phyloP scores from a whole-genome alignment of 2,329 filamentous ascomycete genomes.

The Apiospora hydei region DNA sequence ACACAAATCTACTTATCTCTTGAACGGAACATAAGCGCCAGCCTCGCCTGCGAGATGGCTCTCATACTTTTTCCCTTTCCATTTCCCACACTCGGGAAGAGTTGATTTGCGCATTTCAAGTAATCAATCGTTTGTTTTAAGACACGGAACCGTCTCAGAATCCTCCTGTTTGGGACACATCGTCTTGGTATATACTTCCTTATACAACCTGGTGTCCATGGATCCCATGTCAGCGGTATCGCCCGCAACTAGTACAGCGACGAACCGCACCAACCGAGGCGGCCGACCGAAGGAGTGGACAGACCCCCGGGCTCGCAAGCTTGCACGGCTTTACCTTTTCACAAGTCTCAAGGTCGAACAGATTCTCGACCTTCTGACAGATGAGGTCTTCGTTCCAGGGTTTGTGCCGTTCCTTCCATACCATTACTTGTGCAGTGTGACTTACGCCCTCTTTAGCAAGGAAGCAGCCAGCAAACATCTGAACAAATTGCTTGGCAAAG shows the following conservation, averaged over 20 bases:
- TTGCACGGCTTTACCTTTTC: slow-evolving; percentile 64
- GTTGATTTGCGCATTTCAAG: not conserved
- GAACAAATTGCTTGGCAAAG: slow-evolving; percentile 62
- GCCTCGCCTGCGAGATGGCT: not conserved
- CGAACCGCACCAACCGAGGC: slow-evolving; percentile 39
- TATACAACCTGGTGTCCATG: not conserved
- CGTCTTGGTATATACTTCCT: not conserved
- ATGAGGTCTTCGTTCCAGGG: slow-evolving; percentile 55
- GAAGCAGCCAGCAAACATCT: slow-evolving; percentile 67
- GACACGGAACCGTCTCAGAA: not conserved
- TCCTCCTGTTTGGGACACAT: not conserved
- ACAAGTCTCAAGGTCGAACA: slow-evolving; percentile 59
- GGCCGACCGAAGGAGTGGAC: slow-evolving; percentile 66
- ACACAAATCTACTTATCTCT: not conserved
- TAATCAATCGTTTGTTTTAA: not conserved
- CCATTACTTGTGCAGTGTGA: slow-evolving; percentile 23
- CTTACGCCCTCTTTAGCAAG: slow-evolving; percentile 46
- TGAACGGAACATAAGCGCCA: slow-evolving; percentile 18
- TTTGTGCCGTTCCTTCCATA: slow-evolving; percentile 39
- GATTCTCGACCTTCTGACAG: slow-evolving; percentile 57
- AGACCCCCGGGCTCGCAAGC: slow-evolving; percentile 57
- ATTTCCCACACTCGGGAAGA: not conserved
- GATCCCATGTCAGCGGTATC: slow-evolving; percentile 1
- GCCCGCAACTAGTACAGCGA: slow-evolving; percentile 28
- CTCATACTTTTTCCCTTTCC: not conserved